Percentiles rank a stretch among this genome's conserved stretches.
phyloP scores from a whole-genome alignment of 148 eudicot genomes.

The Rhododendron kiyosumense region DNA sequence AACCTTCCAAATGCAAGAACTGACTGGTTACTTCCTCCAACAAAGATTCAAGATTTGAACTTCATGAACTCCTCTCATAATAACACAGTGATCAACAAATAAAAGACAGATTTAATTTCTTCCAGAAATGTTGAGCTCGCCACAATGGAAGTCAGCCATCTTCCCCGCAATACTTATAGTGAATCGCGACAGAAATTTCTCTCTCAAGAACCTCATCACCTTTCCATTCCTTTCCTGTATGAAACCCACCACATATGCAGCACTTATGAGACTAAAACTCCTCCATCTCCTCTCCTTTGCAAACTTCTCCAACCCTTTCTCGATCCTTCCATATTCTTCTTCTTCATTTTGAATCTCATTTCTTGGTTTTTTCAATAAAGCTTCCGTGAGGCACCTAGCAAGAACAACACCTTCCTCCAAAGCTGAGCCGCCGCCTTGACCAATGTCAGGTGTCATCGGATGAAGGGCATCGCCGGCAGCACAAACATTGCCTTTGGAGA shows the following conservation, averaged over 20 bases:
- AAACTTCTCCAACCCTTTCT: constrained; percentile 34
- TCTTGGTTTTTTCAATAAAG: constrained; percentile 14
- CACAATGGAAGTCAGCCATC: constrained; percentile 41
- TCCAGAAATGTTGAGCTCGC: neutral
- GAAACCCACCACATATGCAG: constrained; percentile 30
- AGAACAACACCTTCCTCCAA: constrained; percentile 43
- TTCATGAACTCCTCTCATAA: neutral
- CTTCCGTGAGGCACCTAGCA: constrained; percentile 38
- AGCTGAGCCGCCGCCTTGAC: constrained; percentile 54
- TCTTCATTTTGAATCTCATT: constrained; percentile 5
- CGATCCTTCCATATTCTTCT: constrained; percentile 19
- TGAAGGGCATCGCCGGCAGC: constrained; percentile 54
- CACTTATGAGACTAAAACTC: constrained; percentile 27
- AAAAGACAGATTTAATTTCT: neutral
- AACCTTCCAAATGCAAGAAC: neutral
- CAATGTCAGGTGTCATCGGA: constrained; percentile 60
- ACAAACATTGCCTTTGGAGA: constrained; percentile 30
- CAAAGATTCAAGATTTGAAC: neutral
- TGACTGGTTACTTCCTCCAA: neutral
- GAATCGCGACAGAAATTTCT: constrained; percentile 15
- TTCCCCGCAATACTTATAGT: constrained; percentile 11
- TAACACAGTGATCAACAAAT: neutral
- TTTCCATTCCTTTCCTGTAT: constrained; percentile 27
- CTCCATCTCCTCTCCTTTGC: constrained; percentile 43
- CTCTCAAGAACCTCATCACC: constrained; percentile 27